Percentiles rank a stretch among this genome's conserved stretches.
phyloP scores from a whole-genome alignment of 345 rosid species.

The Aquilaria sinensis region DNA sequence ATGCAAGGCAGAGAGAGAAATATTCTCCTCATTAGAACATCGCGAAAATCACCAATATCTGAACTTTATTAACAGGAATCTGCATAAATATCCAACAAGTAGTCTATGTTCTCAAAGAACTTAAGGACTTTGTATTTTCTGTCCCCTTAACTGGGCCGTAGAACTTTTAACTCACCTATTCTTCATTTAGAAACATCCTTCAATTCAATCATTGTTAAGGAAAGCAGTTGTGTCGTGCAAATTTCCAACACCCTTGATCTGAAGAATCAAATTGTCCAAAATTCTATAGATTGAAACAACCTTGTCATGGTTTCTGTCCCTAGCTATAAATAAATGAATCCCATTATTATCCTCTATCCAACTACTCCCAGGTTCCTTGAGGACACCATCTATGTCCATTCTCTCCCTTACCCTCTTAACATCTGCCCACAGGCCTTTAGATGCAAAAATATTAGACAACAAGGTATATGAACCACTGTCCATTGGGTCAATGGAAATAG shows the following conservation, averaged over 20 bases:
- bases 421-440: conserved; percentile 67
- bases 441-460: conserved; percentile 60
- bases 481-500: conserved; percentile 43
- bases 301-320: conserved; percentile 36
- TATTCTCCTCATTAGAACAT: conserved; percentile 96
- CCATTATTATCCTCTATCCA: conserved; percentile 50
- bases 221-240: conserved; percentile 15
- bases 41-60: conserved; percentile 83
- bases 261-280: conserved; percentile 40
- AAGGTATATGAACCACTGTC: conserved; percentile 65
- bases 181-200: not conserved
- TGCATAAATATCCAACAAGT: conserved; percentile 31
- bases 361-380: conserved; percentile 74
- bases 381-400: conserved; percentile 52
- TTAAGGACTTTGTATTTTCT: no score
- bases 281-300: conserved; percentile 32
- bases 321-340: conserved; percentile 47
- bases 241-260: conserved; percentile 31
- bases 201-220: conserved; percentile 13
- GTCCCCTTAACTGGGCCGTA: no score
- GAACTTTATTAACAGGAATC: conserved; percentile 93
- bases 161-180: no score
- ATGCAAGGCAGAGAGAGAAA: conserved; percentile 91
- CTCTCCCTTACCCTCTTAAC: conserved; percentile 54
- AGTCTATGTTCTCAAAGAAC: no score